Conservation (phyloP, 768 basidiomycete genomes). For the Hericium coralloides region DNA sequence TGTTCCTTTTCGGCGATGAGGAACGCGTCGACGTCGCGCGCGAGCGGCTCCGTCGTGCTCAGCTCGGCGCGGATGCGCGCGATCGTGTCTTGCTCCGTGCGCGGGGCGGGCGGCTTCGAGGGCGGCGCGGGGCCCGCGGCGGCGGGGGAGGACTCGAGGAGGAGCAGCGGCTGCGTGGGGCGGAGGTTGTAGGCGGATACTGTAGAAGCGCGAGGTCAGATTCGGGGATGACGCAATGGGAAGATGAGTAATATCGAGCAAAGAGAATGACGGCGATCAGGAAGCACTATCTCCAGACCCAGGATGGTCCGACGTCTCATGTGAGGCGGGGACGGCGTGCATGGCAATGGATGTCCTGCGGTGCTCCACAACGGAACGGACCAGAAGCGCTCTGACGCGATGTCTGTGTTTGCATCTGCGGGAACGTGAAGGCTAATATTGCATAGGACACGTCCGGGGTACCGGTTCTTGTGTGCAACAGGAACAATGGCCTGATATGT, state of each 20-base stretch:
- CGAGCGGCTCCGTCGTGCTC: slow-evolving; percentile 42
- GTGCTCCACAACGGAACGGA: too few relatives aligned
- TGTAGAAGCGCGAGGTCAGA: slow-evolving; percentile 18
- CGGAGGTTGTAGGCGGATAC: slow-evolving; percentile 72
- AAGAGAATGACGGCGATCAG: too few relatives aligned
- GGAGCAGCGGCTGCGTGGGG: slow-evolving; percentile 56
- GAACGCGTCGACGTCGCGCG: slow-evolving; percentile 50
- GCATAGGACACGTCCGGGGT: not conserved
- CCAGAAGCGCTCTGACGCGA: too few relatives aligned
- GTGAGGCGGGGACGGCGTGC: too few relatives aligned
- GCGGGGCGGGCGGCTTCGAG: slow-evolving; percentile 19
- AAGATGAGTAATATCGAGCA: too few relatives aligned
- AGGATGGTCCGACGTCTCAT: too few relatives aligned
- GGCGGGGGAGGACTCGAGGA: slow-evolving; percentile 33
- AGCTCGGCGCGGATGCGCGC: slow-evolving; percentile 47
- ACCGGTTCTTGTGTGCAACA: too few relatives aligned
- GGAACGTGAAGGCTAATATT: not conserved
- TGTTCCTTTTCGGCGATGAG: slow-evolving; percentile 11
- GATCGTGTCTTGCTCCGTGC: slow-evolving; percentile 44
- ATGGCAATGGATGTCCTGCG: too few relatives aligned
- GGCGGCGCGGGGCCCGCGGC: slow-evolving; percentile 16
- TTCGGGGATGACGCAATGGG: too few relatives aligned
- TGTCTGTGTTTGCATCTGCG: not conserved
- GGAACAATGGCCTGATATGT: too few relatives aligned
- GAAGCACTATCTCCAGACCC: too few relatives aligned